Evolutionary conservation across 2,329 filamentous ascomycete genomes (phyloP), one percentile per base, ranked within the genome.

Genomic region (Cytospora leucostoma): DNA sequence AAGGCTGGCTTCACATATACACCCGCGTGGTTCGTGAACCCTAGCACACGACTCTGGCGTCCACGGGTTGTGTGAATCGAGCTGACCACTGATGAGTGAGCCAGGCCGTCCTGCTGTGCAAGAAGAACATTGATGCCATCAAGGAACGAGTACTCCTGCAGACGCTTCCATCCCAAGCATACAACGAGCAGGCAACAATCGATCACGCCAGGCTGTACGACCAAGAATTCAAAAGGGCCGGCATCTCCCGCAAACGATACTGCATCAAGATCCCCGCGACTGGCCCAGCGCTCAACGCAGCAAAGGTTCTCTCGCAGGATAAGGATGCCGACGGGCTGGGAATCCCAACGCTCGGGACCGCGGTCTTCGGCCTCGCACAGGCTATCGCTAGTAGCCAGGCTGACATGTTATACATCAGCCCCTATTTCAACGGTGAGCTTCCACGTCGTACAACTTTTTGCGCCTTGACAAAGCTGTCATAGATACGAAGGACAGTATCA

Each of bases 261-360:
- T 80, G 77, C 67, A 82, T 83, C 74, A 83, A 83, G 69, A 82
- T 83, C 32, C 80, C 80, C 11, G 76, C 75, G 33, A 82, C 80
- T 0, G 80, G 80, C 0, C 75, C 80, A 0, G 80, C 78, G 11
- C 69, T 83, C 33, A 79, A 77, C 59, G 80, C 79, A 0, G 78
- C 77, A 34, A 77, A 75, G 55, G 72, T 75, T 15, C 73, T 83
- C 37, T 73, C 73, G 4, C 44, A 47, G 44, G 44, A 47, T 21
- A 47, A 21, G 5, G 44, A 47, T 47, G 66, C 69, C 1, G 79
- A 81, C 64, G 44, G n/a, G 5, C n/a, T 47, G 11, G 79, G 79
- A 4, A 81, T 82, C 54, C 72, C 74, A 2, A 83, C 80, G 0
- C 73, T 82, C 1, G 79, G 78, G 0, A 83, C 81, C 0, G 75